A percentile compares a stretch with the other conserved stretches of the same genome.
Conservation (phyloP, 1,284 basidiomycete species). For the Lignosus rhinocerotis region DNA sequence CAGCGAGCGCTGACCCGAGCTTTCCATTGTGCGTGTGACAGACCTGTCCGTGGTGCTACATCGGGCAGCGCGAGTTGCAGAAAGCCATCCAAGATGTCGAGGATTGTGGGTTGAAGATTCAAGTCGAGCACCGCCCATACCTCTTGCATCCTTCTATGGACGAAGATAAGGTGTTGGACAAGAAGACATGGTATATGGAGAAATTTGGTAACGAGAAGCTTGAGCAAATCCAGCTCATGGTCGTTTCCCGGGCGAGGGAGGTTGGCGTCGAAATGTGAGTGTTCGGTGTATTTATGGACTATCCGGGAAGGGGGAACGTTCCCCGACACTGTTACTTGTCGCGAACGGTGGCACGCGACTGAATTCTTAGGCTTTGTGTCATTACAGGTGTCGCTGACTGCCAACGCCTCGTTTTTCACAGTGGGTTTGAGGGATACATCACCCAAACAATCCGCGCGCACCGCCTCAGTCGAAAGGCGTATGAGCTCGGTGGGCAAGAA, state of each 20-base stretch:
- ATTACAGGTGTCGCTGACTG: background rate
- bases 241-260: slow-evolving; percentile 52
- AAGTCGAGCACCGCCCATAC: slow-evolving; percentile 77
- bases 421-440: slow-evolving; percentile 60
- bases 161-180: slow-evolving; percentile 46
- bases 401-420: background rate
- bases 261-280: slow-evolving; percentile 71
- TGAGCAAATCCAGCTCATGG: slow-evolving; percentile 45
- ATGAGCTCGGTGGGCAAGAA: slow-evolving; percentile 61
- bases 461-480: slow-evolving; percentile 73
- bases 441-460: slow-evolving; percentile 71
- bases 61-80: slow-evolving; percentile 71
- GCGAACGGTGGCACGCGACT: too few species aligned
- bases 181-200: slow-evolving; percentile 49
- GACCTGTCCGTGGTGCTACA: slow-evolving; percentile 75
- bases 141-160: slow-evolving; percentile 55
- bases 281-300: background rate
- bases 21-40: slow-evolving; percentile 29
- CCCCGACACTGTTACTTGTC: too few species aligned
- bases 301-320: background rate
- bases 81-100: slow-evolving; percentile 62
- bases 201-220: slow-evolving; percentile 63
- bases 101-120: slow-evolving; percentile 65
- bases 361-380: background rate
- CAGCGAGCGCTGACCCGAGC: background rate